phyloP scores from a whole-genome alignment of 2,329 filamentous ascomycete genomes.

The Macroventuria anomochaeta region DNA sequence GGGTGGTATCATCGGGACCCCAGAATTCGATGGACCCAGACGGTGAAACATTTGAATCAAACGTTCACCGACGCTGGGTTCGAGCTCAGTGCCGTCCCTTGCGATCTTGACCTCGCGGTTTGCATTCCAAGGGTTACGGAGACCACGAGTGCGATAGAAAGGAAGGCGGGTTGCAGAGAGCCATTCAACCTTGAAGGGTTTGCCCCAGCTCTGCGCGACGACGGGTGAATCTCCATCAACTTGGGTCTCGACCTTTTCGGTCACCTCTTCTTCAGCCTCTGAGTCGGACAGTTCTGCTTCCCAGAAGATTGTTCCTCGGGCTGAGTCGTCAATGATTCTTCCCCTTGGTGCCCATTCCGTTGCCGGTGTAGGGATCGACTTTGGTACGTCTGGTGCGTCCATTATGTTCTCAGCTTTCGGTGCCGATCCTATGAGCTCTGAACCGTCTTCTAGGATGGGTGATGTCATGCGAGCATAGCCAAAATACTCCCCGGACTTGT shows the following conservation, averaged over 20 bases:
- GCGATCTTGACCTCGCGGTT: constrained; percentile 97
- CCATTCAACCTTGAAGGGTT: constrained; percentile 92
- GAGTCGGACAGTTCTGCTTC: constrained; percentile 73
- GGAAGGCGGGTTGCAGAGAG: constrained; percentile 81
- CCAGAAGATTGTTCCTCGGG: constrained; percentile 97
- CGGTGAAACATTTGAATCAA: constrained; percentile 77
- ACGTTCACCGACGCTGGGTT: constrained; percentile 78
- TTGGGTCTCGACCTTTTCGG: constrained; percentile 38
- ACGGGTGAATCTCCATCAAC: constrained; percentile 50
- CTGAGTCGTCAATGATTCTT: constrained; percentile 88
- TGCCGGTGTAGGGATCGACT: constrained; percentile 79
- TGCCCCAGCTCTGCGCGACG: constrained; percentile 75
- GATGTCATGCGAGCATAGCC: constrained; percentile 93
- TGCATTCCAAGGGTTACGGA: constrained; percentile 93
- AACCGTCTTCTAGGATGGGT: constrained; percentile 76
- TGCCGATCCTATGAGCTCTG: constrained; percentile 55
- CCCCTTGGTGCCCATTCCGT: constrained; percentile 81
- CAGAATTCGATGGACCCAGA: constrained; percentile 38
- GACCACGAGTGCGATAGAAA: constrained; percentile 84
- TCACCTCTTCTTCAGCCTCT: constrained; percentile 58
- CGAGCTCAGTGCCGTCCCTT: constrained; percentile 89
- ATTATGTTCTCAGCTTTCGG: constrained; percentile 64
- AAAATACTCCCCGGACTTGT: constrained; percentile 97
- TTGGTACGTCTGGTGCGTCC: constrained; percentile 71
- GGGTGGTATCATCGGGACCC: constrained; percentile 29